Conservation (phyloP, 192 early-diverging fungal species). For the Bifiguratus adelaidae region DNA sequence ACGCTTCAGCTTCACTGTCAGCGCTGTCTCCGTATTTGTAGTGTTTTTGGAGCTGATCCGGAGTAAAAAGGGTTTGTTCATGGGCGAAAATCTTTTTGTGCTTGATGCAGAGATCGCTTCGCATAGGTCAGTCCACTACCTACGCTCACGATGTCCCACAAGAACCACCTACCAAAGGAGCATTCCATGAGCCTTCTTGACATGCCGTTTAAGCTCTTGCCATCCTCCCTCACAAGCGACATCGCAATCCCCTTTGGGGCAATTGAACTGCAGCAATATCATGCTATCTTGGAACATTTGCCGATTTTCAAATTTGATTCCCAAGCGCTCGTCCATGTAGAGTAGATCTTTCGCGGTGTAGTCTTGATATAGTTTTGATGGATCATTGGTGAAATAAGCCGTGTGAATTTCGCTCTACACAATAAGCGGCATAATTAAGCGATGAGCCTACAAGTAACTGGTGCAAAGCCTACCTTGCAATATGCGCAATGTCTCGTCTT, state of each 20-base stretch:
- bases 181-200: conserved; percentile 60
- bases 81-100: conserved; percentile 91
- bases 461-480: conserved; percentile 65
- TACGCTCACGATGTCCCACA: neutral
- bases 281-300: conserved; percentile 66
- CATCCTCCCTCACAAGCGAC: conserved; percentile 67
- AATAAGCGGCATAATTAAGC: conserved; percentile 4
- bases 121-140: neutral
- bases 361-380: conserved; percentile 35
- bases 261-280: conserved; percentile 74
- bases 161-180: conserved; percentile 55
- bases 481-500: conserved; percentile 77
- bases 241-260: conserved; percentile 73
- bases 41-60: conserved; percentile 66
- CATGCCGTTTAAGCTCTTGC: conserved; percentile 77
- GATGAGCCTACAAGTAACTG: neutral
- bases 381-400: neutral
- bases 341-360: conserved; percentile 39
- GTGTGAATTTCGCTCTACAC: neutral
- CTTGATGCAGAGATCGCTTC: conserved; percentile 76
- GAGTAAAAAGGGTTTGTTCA: conserved; percentile 82
- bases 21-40: conserved; percentile 53
- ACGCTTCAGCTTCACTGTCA: conserved; percentile 33
- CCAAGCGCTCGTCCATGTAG: conserved; percentile 50
- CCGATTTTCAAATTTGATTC: conserved; percentile 63